A percentile compares a stretch with the other conserved stretches of the same genome.
These are phyloP conservation scores for Grammothele lineata DNA, from an alignment of 768 basidiomycete species.

Conservation along the genomic window DNA sequence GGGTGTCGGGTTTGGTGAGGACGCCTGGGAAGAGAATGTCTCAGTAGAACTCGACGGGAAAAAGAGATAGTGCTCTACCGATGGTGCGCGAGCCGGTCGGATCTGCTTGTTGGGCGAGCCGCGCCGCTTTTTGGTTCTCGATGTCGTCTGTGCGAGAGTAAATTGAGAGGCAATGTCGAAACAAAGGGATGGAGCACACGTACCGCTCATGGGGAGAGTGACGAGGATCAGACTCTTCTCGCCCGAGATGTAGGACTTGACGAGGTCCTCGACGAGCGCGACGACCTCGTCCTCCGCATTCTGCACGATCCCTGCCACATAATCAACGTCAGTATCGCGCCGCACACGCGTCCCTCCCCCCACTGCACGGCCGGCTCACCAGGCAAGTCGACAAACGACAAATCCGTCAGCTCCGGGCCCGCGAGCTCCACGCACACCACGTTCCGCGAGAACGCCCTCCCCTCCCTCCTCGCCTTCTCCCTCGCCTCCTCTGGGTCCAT, in stretches of 20 bases:
- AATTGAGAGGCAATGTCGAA: neutral
- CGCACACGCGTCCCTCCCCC: too few relatives aligned
- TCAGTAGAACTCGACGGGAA: neutral
- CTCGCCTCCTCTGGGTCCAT: neutral
- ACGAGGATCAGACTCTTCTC: conserved; percentile 60
- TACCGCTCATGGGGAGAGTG: conserved; percentile 30
- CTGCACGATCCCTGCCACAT: conserved; percentile 8
- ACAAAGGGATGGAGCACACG: conserved; percentile 26
- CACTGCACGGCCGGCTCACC: too few relatives aligned
- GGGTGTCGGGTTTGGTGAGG: conserved; percentile 64
- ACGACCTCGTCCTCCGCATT: conserved; percentile 21
- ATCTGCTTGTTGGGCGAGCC: conserved; percentile 55
- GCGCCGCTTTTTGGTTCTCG: conserved; percentile 71
- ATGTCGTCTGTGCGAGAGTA: conserved; percentile 52
- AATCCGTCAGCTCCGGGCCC: conserved; percentile 27
- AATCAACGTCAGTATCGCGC: too few relatives aligned
- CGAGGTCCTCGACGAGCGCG: conserved; percentile 52
- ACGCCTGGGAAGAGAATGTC: conserved; percentile 39
- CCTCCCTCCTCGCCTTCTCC: neutral
- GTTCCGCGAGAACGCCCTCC: conserved; percentile 25
- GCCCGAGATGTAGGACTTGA: conserved; percentile 52
- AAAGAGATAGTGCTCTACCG: conserved; percentile 35
- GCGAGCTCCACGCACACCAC: conserved; percentile 25
- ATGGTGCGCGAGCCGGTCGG: conserved; percentile 62
- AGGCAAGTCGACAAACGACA: conserved; percentile 31